A percentile compares a stretch with the other conserved stretches of the same genome.
phyloP scores from a whole-genome alignment of 441 rosid species.

The Gossypium davidsonii region DNA sequence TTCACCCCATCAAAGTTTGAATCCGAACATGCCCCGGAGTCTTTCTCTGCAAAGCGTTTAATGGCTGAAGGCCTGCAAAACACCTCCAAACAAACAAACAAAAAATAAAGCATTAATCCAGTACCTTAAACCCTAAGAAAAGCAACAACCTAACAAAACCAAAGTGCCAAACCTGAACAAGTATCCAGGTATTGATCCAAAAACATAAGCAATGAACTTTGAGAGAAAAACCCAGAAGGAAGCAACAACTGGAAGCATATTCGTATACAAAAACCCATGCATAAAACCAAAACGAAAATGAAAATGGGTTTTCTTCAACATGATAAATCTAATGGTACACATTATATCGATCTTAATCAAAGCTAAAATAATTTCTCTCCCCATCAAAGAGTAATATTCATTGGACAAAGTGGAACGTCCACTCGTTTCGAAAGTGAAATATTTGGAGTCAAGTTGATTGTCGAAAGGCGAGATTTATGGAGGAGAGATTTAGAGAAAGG shows the following conservation, averaged over 20 bases:
- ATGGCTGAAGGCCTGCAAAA: conserved; percentile 18
- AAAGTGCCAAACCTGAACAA: conserved; percentile 11
- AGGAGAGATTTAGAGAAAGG: not conserved
- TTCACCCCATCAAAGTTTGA: conserved; percentile 14
- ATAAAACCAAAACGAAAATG: conserved; percentile 21
- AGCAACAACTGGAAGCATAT: conserved; percentile 27
- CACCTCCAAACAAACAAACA: not conserved
- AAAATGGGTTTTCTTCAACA: conserved; percentile 21
- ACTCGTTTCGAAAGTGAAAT: conserved; percentile 36
- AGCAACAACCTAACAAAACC: not conserved
- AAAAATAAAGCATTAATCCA: not conserved
- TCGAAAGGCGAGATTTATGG: conserved; percentile 25
- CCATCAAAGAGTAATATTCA: not conserved
- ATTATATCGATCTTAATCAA: conserved; percentile 29
- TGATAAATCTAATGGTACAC: conserved; percentile 24
- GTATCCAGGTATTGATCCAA: conserved; percentile 23
- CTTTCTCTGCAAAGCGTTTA: conserved; percentile 16
- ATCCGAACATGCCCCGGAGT: conserved; percentile 16
- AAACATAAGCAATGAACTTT: conserved; percentile 31
- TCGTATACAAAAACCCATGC: conserved; percentile 27
- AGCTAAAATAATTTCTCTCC: conserved; percentile 17
- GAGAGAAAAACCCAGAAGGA: conserved; percentile 44
- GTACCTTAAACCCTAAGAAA: not conserved
- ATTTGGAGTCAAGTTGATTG: conserved; percentile 21
- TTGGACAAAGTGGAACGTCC: conserved; percentile 28